Conservation (phyloP, 1,284 basidiomycete genomes). For the Malassezia sp. region DNA sequence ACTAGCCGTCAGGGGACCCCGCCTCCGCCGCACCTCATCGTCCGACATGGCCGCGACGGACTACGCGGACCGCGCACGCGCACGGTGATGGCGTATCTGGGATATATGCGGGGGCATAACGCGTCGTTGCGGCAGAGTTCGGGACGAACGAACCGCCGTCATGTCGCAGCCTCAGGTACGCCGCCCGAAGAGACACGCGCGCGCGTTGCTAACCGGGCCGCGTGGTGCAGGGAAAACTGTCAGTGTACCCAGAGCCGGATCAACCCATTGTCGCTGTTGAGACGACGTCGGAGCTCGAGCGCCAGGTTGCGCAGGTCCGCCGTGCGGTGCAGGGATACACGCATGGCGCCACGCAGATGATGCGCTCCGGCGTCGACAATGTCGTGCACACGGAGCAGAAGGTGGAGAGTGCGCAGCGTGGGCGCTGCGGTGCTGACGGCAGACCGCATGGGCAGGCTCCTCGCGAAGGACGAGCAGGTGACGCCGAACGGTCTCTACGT, state of each 20-base stretch:
- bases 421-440: conserved; percentile 10
- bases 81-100: not conserved
- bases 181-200: no score
- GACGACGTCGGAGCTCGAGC: conserved; percentile 34
- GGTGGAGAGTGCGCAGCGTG: conserved; percentile 28
- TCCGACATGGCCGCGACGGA: conserved; percentile 10
- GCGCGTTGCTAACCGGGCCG: no score
- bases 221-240: conserved; percentile 23
- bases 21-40: conserved; percentile 4
- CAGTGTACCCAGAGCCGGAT: conserved; percentile 31
- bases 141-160: not conserved
- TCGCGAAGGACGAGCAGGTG: conserved; percentile 65
- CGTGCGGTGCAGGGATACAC: conserved; percentile 20
- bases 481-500: conserved; percentile 62
- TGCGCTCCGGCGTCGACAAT: conserved; percentile 22
- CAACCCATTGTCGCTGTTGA: conserved; percentile 22
- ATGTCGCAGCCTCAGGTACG: not conserved
- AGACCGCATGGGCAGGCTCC: conserved; percentile 48
- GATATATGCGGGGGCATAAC: conserved; percentile 7
- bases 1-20: conserved; percentile 15
- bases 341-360: conserved; percentile 12
- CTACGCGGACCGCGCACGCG: not conserved
- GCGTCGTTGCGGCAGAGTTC: not conserved
- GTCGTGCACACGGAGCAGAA: conserved; percentile 37
- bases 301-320: conserved; percentile 28